phyloP scores from a whole-genome alignment of 2,329 filamentous ascomycete species.

The Paracoccidioides lutzii region DNA sequence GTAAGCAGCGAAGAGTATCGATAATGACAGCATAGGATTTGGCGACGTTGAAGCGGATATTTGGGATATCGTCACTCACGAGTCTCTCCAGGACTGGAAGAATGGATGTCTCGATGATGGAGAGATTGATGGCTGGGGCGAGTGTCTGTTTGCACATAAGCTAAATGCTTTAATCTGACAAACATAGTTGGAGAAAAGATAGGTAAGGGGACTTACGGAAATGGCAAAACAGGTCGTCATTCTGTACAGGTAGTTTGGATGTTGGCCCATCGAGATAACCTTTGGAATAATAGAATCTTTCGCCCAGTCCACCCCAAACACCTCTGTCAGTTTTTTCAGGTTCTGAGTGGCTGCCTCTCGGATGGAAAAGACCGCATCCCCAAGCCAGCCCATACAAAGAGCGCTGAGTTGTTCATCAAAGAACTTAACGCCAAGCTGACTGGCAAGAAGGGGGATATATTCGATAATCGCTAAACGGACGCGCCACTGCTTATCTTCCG shows the following conservation, averaged over 20 bases:
- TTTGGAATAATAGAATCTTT: conserved; percentile 95
- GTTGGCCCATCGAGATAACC: conserved; percentile 95
- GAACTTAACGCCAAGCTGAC: conserved; percentile 91
- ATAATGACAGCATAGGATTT: conserved; percentile 92
- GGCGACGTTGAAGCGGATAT: conserved; percentile 98
- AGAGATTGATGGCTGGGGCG: conserved; percentile 79
- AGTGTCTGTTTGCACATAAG: conserved; percentile 54
- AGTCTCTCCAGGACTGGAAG: conserved; percentile 94
- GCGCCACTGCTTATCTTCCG: conserved; percentile 98
- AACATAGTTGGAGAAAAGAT: not conserved
- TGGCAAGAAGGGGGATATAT: conserved; percentile 92
- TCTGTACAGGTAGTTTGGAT: conserved; percentile 96
- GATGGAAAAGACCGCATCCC: conserved; percentile 97
- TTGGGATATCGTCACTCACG: conserved; percentile 86
- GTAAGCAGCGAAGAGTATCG: conserved; percentile 79
- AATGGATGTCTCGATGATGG: conserved; percentile 85
- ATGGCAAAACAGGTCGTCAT: conserved; percentile 99
- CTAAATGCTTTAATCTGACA: not conserved
- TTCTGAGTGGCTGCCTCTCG: conserved; percentile 95
- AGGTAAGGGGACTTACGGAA: conserved; percentile 54
- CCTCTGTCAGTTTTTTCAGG: conserved; percentile 94
- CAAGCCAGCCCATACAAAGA: conserved; percentile 96
- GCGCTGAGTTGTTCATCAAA: conserved; percentile 95
- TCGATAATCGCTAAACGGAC: conserved; percentile 97
- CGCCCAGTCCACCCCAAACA: conserved; percentile 96